Evolutionary conservation across 768 basidiomycete species (phyloP).

Genomic region (Panaeolus cyanescens): DNA sequence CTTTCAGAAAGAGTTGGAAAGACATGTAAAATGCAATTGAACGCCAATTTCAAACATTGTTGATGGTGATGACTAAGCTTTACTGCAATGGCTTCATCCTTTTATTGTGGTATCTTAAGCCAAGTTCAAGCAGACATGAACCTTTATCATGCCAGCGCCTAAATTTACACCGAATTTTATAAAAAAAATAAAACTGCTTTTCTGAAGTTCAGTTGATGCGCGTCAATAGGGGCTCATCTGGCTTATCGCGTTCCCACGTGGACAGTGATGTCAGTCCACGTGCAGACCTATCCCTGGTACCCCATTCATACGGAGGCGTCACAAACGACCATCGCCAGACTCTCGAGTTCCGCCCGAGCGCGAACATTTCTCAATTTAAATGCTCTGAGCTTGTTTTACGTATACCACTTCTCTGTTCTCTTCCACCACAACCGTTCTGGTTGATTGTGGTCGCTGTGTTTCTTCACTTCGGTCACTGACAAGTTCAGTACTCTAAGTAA

Average conservation of each 20-base stretch:
- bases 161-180: too few relatives aligned
- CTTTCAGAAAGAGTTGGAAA: too few relatives aligned
- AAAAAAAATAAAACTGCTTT: too few relatives aligned
- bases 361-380: not conserved
- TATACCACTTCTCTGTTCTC: not conserved
- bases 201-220: too few relatives aligned
- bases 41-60: too few relatives aligned
- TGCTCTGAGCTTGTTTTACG: not conserved
- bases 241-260: not conserved
- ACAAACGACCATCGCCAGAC: not conserved
- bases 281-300: not conserved
- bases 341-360: slow-evolving; percentile 3
- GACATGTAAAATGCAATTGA: too few relatives aligned
- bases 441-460: not conserved
- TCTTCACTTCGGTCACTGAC: not conserved
- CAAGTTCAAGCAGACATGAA: too few relatives aligned
- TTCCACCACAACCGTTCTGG: not conserved
- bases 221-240: not conserved
- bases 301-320: not conserved
- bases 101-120: too few relatives aligned
- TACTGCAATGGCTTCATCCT: too few relatives aligned
- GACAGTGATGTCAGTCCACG: not conserved
- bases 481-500: not conserved
- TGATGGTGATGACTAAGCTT: too few relatives aligned
- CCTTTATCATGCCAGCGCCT: too few relatives aligned